A percentile compares a stretch with the other conserved stretches of the same genome.
These are phyloP conservation scores for Neocallimastix lanati DNA, from an alignment of 192 early-diverging fungal genomes.

Conservation along the genomic window DNA sequence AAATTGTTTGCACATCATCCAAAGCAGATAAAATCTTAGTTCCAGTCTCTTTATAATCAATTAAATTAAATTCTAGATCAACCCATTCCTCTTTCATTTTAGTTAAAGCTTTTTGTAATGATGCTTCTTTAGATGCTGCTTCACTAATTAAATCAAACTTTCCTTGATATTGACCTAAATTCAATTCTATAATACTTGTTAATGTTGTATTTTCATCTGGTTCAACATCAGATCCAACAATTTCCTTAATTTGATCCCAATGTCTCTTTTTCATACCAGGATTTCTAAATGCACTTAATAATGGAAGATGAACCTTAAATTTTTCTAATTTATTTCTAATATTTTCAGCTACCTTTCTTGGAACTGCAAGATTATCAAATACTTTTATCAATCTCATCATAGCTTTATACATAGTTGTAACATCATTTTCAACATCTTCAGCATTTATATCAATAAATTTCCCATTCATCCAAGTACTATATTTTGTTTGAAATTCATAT, in stretches of 20 bases:
- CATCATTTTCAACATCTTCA: not conserved
- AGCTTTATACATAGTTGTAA: not conserved
- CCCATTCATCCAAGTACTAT: not conserved
- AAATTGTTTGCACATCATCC: conserved; percentile 37
- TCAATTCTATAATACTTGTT: not conserved
- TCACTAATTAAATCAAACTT: conserved; percentile 38
- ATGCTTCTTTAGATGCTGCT: conserved; percentile 35
- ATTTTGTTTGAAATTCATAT: conserved; percentile 24
- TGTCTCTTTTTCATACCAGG: not conserved
- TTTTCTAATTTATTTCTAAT: not conserved
- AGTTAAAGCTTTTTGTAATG: conserved; percentile 27
- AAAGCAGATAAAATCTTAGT: conserved; percentile 31
- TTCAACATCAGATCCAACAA: not conserved
- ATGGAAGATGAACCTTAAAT: not conserved
- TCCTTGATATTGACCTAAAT: conserved; percentile 14
- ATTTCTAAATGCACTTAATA: not conserved
- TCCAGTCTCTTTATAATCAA: conserved; percentile 31
- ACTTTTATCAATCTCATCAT: not conserved
- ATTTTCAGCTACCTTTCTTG: not conserved
- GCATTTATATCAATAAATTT: not conserved
- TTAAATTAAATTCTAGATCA: not conserved
- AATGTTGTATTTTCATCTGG: not conserved
- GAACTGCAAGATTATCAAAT: not conserved
- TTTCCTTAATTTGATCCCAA: not conserved
- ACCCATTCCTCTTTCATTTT: not conserved